Conservation (phyloP, 1,284 basidiomycete species). For the Quambalaria eucalypti region DNA sequence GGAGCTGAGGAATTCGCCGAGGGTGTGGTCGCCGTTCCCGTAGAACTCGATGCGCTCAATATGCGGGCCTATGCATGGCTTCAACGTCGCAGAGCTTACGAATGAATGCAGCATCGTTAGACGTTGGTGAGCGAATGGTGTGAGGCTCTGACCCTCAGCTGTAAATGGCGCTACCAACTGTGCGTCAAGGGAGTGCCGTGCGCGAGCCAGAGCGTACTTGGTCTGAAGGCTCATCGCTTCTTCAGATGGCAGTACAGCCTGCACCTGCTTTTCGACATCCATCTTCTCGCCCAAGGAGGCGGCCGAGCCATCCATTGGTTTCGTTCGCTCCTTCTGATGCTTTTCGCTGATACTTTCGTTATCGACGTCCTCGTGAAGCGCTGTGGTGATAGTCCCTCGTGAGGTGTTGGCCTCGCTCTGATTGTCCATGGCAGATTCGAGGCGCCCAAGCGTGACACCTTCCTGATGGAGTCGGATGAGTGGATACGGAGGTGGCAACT, state of each 20-base stretch:
- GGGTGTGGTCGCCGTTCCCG: constrained; percentile 78
- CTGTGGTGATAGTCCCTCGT: too few relatives aligned
- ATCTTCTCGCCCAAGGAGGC: neutral
- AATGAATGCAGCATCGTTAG: constrained; percentile 56
- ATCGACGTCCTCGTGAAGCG: too few relatives aligned
- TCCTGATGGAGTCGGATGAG: constrained; percentile 70
- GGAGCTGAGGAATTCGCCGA: constrained; percentile 84
- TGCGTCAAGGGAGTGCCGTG: constrained; percentile 26
- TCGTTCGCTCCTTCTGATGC: too few relatives aligned
- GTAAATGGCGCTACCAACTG: neutral
- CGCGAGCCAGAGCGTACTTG: neutral
- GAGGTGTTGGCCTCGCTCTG: too few relatives aligned
- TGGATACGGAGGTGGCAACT: constrained; percentile 79
- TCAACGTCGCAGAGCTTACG: constrained; percentile 56
- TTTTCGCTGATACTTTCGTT: too few relatives aligned
- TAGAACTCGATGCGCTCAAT: constrained; percentile 77
- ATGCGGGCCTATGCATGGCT: constrained; percentile 50
- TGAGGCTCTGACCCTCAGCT: constrained; percentile 53
- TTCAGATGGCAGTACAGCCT: neutral
- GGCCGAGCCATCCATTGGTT: too few relatives aligned
- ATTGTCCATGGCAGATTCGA: neutral
- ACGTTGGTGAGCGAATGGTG: constrained; percentile 85
- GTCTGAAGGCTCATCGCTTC: neutral
- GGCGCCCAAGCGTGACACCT: neutral
- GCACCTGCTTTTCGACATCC: neutral